phyloP scores from a whole-genome alignment of 2,329 filamentous ascomycete genomes.

The Fusarium nanum region DNA sequence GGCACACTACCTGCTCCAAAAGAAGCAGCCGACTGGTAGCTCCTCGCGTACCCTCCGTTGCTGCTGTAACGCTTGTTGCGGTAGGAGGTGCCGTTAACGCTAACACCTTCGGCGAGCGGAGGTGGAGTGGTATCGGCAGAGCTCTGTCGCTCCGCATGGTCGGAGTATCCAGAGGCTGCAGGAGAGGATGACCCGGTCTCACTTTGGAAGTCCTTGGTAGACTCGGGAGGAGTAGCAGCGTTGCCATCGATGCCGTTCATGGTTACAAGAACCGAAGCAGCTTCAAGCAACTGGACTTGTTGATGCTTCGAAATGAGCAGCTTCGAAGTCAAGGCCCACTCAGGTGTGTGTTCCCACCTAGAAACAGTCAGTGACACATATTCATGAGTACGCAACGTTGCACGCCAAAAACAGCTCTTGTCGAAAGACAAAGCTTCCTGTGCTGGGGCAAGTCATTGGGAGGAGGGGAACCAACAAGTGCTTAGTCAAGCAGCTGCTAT shows the following conservation, averaged over 20 bases:
- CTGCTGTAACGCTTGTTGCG: constrained; percentile 70
- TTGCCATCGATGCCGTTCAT: constrained; percentile 75
- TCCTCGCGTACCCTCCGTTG: constrained; percentile 73
- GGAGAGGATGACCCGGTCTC: constrained; percentile 87
- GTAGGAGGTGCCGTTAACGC: constrained; percentile 63
- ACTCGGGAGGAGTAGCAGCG: constrained; percentile 71
- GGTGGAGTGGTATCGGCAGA: constrained; percentile 94
- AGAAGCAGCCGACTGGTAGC: constrained; percentile 79
- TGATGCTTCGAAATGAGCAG: constrained; percentile 99
- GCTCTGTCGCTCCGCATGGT: constrained; percentile 80
- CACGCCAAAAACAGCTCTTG: constrained; percentile 30
- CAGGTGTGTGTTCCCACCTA: constrained; percentile 99
- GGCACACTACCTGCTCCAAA: constrained; percentile 60
- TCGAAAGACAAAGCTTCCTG: constrained; percentile 48
- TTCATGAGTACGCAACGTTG: constrained; percentile 34
- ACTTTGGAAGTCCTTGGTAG: constrained; percentile 76
- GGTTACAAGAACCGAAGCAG: constrained; percentile 91
- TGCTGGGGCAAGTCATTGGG: constrained; percentile 54
- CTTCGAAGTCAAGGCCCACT: constrained; percentile 98
- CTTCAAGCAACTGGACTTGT: constrained; percentile 96
- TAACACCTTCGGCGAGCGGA: constrained; percentile 75
- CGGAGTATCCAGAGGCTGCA: constrained; percentile 82
- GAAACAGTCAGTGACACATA: constrained; percentile 45
- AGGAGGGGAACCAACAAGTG: constrained; percentile 93
- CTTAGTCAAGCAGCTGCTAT: constrained; percentile 99